Base-by-base conservation (phyloP, 768 basidiomycete species). In the Lentinula sp. region DNA sequence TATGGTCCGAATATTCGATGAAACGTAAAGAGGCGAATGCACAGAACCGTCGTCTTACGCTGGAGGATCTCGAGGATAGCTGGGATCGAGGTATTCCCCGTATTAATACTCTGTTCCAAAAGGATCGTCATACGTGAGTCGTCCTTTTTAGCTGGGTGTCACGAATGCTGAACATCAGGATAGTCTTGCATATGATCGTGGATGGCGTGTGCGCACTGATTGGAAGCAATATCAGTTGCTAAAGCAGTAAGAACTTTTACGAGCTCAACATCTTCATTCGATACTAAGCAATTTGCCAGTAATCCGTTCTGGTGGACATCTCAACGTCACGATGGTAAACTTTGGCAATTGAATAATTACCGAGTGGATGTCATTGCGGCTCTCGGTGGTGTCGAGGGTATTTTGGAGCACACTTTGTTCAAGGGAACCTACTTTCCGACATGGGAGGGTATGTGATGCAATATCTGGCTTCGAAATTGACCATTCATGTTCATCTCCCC, bases 231-330 rank as follows among this genome's bases (percentile, higher is more conserved):
- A 97, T 72, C 95, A 97, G 68, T 74, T 95, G 8, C 78, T 94
- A 61, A 95, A 95, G 72, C 90, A 94, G 91, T 91, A 64, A 67
- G 88, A 77, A 1, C 43, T 12, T n/a, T 56, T 12, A n/a, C 6
- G 3, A 56, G 15, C n/a, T 52, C 20, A 36, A 6, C n/a, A 53
- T 39, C 39, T 60, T 20, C 23, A 57, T 60, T 28, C 64, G 10
- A 32, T 7, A 37, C 50, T 48, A 61, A 46, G 60, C 59, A 58
- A 32, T 65, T 57, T 65, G 61, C 4, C 65, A 92, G 90, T 71
- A 97, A 97, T 69, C 97, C 96, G 0, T 98, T 98, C 86, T 95
- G 93, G 93, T 99, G 97, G 97, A 98, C 96, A 7, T 94, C 91
- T 7, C 95, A 98, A 70, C 86, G 97, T 6, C 96, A 97, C 64